Evolutionary conservation across 495 filamentous ascomycete species (phyloP).

Genomic region (Penicillium subrubescens): DNA sequence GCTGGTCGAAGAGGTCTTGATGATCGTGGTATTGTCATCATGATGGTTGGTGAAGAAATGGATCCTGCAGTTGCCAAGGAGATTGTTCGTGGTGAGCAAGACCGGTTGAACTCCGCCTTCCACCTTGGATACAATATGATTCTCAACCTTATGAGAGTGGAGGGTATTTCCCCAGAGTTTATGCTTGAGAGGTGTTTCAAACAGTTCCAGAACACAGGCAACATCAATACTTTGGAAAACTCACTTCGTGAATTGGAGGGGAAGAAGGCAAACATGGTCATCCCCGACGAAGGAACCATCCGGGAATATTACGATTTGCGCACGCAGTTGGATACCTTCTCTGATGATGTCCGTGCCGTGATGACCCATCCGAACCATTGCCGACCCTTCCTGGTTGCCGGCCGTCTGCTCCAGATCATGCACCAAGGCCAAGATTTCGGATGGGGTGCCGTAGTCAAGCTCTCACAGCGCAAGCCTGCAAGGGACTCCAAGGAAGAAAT

Average conservation of each 20-base stretch:
- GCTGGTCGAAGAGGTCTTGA: slow-evolving; percentile 96
- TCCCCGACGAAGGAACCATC: slow-evolving; percentile 81
- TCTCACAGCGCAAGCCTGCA: slow-evolving; percentile 58
- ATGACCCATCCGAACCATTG: slow-evolving; percentile 88
- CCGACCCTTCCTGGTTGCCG: slow-evolving; percentile 75
- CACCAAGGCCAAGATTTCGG: slow-evolving; percentile 81
- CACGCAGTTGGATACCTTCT: slow-evolving; percentile 77
- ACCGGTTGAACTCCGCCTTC: slow-evolving; percentile 95
- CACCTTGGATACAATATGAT: slow-evolving; percentile 99
- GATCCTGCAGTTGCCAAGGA: slow-evolving; percentile 90
- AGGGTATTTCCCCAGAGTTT: slow-evolving; percentile 93
- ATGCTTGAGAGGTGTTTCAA: slow-evolving; percentile 97
- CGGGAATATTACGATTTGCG: slow-evolving; percentile 90
- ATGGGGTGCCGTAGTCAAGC: slow-evolving; percentile 85
- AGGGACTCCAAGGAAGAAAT: slow-evolving; percentile 66
- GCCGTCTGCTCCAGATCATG: slow-evolving; percentile 81
- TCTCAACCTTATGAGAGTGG: slow-evolving; percentile 90
- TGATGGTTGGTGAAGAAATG: slow-evolving; percentile 98
- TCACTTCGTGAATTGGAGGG: slow-evolving; percentile 74
- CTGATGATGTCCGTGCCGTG: slow-evolving; percentile 81
- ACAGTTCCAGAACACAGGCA: slow-evolving; percentile 94
- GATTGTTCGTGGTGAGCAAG: slow-evolving; percentile 94
- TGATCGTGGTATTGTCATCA: slow-evolving; percentile 97
- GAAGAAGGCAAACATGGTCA: slow-evolving; percentile 68
- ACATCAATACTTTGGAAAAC: slow-evolving; percentile 77